Evolutionary conservation across 306 rosid genomes (phyloP).

Genomic region (Prinsepia uniflora): DNA sequence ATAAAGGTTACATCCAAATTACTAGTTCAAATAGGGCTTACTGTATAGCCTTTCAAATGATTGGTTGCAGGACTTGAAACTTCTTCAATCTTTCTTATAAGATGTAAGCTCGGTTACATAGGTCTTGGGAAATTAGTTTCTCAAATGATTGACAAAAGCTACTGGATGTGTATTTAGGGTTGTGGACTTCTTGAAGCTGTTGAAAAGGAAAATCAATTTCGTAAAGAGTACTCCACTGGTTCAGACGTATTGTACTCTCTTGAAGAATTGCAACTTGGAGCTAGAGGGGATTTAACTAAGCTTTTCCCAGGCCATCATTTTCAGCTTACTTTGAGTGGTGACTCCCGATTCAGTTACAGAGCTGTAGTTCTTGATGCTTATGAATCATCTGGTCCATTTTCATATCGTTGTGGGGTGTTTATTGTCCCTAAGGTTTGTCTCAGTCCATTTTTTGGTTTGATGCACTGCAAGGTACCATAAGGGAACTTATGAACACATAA

Average conservation of each 20-base stretch:
- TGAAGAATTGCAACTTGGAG: slow-evolving; percentile 70
- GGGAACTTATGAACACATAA: background rate
- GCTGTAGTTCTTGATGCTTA: slow-evolving; percentile 81
- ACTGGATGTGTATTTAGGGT: slow-evolving; percentile 42
- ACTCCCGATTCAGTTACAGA: slow-evolving; percentile 61
- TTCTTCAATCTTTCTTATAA: background rate
- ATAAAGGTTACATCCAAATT: background rate
- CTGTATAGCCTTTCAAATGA: background rate
- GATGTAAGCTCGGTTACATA: background rate
- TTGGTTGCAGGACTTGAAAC: background rate
- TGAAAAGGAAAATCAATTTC: slow-evolving; percentile 65
- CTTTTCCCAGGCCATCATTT: slow-evolving; percentile 71
- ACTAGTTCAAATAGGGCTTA: background rate
- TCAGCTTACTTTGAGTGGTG: slow-evolving; percentile 69
- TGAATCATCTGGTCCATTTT: slow-evolving; percentile 56
- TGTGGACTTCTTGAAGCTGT: slow-evolving; percentile 68
- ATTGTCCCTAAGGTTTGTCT: slow-evolving; percentile 85
- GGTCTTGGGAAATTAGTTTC: slow-evolving; percentile 15
- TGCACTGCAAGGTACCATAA: background rate
- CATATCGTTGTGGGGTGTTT: slow-evolving; percentile 84
- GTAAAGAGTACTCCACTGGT: slow-evolving; percentile 57
- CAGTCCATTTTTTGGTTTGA: slow-evolving; percentile 14
- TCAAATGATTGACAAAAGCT: slow-evolving; percentile 24
- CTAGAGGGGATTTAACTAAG: slow-evolving; percentile 55
- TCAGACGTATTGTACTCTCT: slow-evolving; percentile 59